phyloP scores from a whole-genome alignment of 202 grass and related monocot species.

The Hordeum pubiflorum region DNA sequence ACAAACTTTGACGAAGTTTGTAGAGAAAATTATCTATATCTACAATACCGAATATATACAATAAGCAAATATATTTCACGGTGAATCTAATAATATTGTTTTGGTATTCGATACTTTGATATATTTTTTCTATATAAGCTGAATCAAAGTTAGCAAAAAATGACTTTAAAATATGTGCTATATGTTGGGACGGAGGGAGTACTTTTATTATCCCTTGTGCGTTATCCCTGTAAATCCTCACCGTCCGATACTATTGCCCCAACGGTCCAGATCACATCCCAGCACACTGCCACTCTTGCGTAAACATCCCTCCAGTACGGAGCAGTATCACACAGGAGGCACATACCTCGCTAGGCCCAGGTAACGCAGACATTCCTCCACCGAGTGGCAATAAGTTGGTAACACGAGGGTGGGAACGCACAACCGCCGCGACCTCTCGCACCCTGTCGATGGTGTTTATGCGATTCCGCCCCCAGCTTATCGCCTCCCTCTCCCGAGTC shows the following conservation, averaged over 20 bases:
- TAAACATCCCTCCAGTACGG: background rate
- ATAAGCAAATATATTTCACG: too few species aligned
- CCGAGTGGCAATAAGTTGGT: background rate
- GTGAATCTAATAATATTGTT: too few species aligned
- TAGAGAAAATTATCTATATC: too few species aligned
- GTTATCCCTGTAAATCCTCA: background rate
- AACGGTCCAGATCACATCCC: background rate
- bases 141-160: too few species aligned
- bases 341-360: background rate
- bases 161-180: too few species aligned
- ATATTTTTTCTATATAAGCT: too few species aligned
- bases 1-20: too few species aligned
- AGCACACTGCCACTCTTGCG: background rate
- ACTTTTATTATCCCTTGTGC: too few species aligned
- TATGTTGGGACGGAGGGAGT: too few species aligned
- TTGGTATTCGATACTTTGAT: too few species aligned
- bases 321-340: background rate
- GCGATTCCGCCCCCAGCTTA: conserved; percentile 33
- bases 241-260: background rate
- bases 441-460: conserved; percentile 24
- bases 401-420: background rate
- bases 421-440: background rate
- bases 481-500: background rate
- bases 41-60: too few species aligned
- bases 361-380: background rate